Evolutionary conservation across 2,329 filamentous ascomycete species (phyloP).

Genomic region (Colletotrichum lini): DNA sequence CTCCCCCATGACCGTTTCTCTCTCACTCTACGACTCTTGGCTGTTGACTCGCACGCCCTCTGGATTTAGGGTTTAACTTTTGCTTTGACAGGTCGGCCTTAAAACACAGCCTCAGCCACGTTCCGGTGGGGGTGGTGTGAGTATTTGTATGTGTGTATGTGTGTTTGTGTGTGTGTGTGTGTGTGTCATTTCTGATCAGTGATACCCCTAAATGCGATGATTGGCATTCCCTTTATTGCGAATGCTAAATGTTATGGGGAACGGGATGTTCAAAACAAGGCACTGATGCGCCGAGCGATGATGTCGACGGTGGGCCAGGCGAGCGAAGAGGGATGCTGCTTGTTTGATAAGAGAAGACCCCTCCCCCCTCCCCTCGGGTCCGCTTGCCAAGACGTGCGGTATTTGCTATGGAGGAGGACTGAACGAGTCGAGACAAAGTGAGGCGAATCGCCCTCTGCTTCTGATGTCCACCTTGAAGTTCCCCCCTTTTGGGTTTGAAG

Average conservation of each 20-base stretch:
- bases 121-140: background rate
- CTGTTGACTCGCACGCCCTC: background rate
- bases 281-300: background rate
- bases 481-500: background rate
- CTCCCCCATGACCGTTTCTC: background rate
- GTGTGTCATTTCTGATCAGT: too few relatives aligned
- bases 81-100: conserved; percentile 21
- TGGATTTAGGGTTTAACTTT: conserved; percentile 17
- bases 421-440: background rate
- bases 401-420: background rate
- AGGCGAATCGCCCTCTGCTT: background rate
- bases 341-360: background rate
- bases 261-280: background rate
- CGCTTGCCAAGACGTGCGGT: conserved; percentile 5
- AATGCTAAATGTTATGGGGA: conserved; percentile 2
- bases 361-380: too few relatives aligned
- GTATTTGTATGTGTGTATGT: too few relatives aligned
- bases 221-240: background rate
- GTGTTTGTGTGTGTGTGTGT: too few relatives aligned
- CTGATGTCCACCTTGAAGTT: background rate
- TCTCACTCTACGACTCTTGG: background rate
- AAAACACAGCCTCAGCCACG: conserved; percentile 12
- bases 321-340: background rate
- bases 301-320: conserved; percentile 23
- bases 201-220: background rate